A percentile compares a stretch with the other conserved stretches of the same genome.
These are phyloP conservation scores for Apiospora rasikravindrae DNA, from an alignment of 2,329 filamentous ascomycete genomes.

Conservation along the genomic window DNA sequence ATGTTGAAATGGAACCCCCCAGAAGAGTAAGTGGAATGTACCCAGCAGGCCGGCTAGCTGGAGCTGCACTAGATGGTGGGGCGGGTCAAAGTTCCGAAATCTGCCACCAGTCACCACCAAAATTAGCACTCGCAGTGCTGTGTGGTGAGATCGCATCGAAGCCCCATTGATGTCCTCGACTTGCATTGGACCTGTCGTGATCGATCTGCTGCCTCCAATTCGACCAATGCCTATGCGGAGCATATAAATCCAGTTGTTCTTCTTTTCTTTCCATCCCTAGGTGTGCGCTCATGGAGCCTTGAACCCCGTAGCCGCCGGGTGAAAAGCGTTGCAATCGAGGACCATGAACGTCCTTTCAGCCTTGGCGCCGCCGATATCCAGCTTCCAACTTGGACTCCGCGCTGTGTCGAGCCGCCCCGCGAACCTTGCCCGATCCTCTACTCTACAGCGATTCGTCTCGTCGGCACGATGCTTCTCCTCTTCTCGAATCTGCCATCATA, in stretches of 20 bases:
- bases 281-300: slow-evolving; percentile 19
- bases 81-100: background rate
- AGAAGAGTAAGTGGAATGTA: too few species aligned
- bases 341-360: slow-evolving; percentile 38
- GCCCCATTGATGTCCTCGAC: background rate
- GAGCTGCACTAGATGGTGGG: background rate
- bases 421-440: slow-evolving; percentile 26
- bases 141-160: background rate
- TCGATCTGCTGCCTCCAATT: background rate
- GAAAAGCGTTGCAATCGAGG: slow-evolving; percentile 26
- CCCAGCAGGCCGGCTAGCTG: background rate
- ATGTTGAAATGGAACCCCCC: too few species aligned
- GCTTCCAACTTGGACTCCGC: slow-evolving; percentile 39
- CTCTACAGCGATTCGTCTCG: slow-evolving; percentile 29
- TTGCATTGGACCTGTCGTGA: background rate
- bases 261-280: background rate
- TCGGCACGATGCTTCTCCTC: slow-evolving; percentile 22
- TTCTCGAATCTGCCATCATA: slow-evolving; percentile 31
- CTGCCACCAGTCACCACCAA: slow-evolving; percentile 9
- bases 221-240: background rate
- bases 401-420: slow-evolving; percentile 33
- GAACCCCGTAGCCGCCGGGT: slow-evolving; percentile 25
- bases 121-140: slow-evolving; percentile 3
- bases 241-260: background rate
- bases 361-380: slow-evolving; percentile 34